These are phyloP conservation scores for Globisporangium mamillatum DNA, from an alignment of 352 stramenopile genomes.

Conservation along the genomic window DNA sequence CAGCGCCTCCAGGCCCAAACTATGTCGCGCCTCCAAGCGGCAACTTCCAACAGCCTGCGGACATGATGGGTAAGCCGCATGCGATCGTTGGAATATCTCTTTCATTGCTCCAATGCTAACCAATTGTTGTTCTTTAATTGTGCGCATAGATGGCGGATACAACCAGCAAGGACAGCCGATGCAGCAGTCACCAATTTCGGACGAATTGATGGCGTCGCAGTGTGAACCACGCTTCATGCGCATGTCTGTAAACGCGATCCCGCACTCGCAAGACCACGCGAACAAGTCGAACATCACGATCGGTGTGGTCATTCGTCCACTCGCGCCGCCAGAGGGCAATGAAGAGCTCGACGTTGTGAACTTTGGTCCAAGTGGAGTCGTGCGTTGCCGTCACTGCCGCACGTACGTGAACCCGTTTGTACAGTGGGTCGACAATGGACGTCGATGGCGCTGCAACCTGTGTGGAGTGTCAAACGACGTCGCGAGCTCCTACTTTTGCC, in stretches of 20 bases:
- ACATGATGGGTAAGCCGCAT: constrained; percentile 64
- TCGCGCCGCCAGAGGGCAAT: constrained; percentile 65
- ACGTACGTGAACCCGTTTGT: constrained; percentile 90
- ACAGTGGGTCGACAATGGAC: constrained; percentile 87
- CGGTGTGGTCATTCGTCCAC: constrained; percentile 78
- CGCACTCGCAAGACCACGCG: constrained; percentile 80
- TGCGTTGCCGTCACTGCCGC: constrained; percentile 87
- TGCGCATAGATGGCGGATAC: constrained; percentile 46
- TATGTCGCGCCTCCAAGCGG: constrained; percentile 50
- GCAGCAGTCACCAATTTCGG: constrained; percentile 51
- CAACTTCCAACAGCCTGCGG: constrained; percentile 77
- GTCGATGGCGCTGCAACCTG: constrained; percentile 86
- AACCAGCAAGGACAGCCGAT: constrained; percentile 46
- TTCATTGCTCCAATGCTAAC: not conserved
- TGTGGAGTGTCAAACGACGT: constrained; percentile 90
- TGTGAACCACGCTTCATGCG: constrained; percentile 84
- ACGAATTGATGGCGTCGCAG: constrained; percentile 72
- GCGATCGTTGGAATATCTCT: not conserved
- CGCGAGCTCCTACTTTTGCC: constrained; percentile 97
- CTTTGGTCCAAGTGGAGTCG: constrained; percentile 78
- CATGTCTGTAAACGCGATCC: constrained; percentile 65
- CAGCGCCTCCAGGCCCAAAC: constrained; percentile 18
- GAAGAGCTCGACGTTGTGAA: constrained; percentile 84
- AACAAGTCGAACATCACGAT: constrained; percentile 85
- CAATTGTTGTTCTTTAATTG: constrained; percentile 1